Evolutionary conservation across 2,329 filamentous ascomycete genomes (phyloP), one percentile per base, ranked within the genome.

Genomic region (Claviceps sp.): DNA sequence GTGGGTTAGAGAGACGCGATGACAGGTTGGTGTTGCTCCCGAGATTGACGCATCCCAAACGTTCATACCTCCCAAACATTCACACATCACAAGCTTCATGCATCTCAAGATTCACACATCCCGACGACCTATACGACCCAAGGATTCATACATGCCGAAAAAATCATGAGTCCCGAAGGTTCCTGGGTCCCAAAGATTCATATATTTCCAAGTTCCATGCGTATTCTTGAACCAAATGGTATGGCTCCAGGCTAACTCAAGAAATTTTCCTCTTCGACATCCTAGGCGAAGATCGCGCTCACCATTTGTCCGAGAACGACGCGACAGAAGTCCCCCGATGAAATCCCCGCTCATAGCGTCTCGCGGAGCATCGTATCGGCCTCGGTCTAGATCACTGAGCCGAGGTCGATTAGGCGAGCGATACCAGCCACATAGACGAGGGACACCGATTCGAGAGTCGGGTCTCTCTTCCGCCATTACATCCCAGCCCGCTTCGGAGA

Each of bases 221-320:
- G 3, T 4, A 40, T 40, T 17, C 39, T 17, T 10, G 1, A 16
- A n/a, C 39, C 39, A 17, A 17, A 8, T n/a, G n/a, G 26, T 3
- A 50, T 44, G n/a, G 26, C 16, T 14, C 48, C 40, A 55, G 22
- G 38, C 56, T 62, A 51, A 64, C 55, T 14, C 4, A 16, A 56
- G 46, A 43, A 24, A 17, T n/a, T 42, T 1, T 34, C 10, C 30
- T 34, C 30, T 34, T 34, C 30, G 30, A 26, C n/a, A 39, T 38
- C 24, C 56, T 56, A 77, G 75, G 63, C 71, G 75, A 56, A 70
- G 77, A 58, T 81, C 78, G 24, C 71, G 78, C 47, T 80, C 77
- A 38, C 77, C 77, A 1, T 72, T 70, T 53, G 69, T 69, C 41
- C 68, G 74, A 60, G 75, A 78, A 54, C 71, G 66, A 30, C 69